Evolutionary conservation across 2,329 filamentous ascomycete species (phyloP), one percentile per base, ranked within the genome.

Genomic region (Rugonectria rugulosa): DNA sequence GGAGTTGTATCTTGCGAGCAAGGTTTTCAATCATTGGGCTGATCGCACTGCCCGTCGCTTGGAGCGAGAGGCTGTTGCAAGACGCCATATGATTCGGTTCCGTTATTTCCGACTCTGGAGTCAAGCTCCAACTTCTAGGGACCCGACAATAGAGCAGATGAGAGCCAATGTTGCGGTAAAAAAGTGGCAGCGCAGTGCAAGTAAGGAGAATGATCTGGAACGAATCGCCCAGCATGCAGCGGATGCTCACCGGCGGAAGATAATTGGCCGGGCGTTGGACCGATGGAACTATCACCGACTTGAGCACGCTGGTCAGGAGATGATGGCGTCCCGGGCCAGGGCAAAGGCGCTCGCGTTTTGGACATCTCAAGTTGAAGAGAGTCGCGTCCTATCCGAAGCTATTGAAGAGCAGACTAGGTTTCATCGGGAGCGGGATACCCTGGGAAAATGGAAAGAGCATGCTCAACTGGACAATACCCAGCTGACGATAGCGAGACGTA

Each of bases 11-110:
- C 77, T 91, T 6, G 74, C 72, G 10, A 74, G 69, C 59, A 75
- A 69, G 59, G 65, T 68, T 15, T 74, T 71, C 55, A 75, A 71
- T 53, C 72, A 73, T 60, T 96, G 91, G 91, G 82, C 83, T 10
- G 81, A 83, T 50, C 78, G 82, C 45, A 82, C 89, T 10, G 81
- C 80, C 6, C 85, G 90, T 12, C 85, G 91, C 66, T 77, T 86
- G 14, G 81, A 86, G 59, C 82, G 85, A 34, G 91, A 89, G 4
- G 84, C 83, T 5, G 79, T 86, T 36, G 91, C 90, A 17, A 82
- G 89, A 59, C 80, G 85, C 58, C 89, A 91, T 68, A 85, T 93
- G 56, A 75, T 95, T 49, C 81, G 88, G 51, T 85, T 77, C 54
- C 75, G 77, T 10, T 76, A 70, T 50, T 76, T 76, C 49, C 65